These are phyloP conservation scores for Cyclocybe cylindracea DNA, from an alignment of 768 basidiomycete genomes.

Conservation along the genomic window DNA sequence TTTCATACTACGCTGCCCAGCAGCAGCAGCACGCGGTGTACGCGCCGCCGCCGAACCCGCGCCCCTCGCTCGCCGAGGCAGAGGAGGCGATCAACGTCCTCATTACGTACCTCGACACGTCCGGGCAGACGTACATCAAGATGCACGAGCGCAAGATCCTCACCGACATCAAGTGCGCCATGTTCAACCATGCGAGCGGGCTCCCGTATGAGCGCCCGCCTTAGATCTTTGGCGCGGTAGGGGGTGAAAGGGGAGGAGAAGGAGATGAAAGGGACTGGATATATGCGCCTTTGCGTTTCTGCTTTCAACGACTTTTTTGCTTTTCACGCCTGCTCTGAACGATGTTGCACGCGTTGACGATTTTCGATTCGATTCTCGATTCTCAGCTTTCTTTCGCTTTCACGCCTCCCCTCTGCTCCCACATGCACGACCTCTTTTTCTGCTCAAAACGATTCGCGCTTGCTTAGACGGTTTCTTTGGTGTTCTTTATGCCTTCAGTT, in stretches of 20 bases:
- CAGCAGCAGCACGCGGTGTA: neutral
- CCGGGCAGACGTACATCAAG: slow-evolving; percentile 23
- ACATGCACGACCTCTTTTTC: too few relatives aligned
- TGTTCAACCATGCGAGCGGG: slow-evolving; percentile 47
- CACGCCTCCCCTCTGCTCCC: too few relatives aligned
- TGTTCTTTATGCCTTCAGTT: too few relatives aligned
- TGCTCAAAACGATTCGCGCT: too few relatives aligned
- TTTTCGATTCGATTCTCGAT: neutral
- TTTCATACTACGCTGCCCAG: neutral
- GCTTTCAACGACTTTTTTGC: neutral
- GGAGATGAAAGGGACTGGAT: too few relatives aligned
- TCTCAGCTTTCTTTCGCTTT: too few relatives aligned
- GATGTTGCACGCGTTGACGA: neutral
- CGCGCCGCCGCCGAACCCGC: slow-evolving; percentile 27
- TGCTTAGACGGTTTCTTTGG: too few relatives aligned
- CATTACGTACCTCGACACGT: slow-evolving; percentile 49
- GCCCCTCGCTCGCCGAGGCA: slow-evolving; percentile 48
- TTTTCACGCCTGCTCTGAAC: neutral
- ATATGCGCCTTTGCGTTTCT: neutral
- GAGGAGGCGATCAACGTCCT: slow-evolving; percentile 57
- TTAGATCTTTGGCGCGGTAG: neutral
- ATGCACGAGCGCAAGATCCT: slow-evolving; percentile 41
- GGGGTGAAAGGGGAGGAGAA: neutral
- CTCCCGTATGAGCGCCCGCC: slow-evolving; percentile 19
- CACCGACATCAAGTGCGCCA: slow-evolving; percentile 47